Base-by-base conservation (phyloP, 345 rosid genomes). In the Iberis pinnata region DNA sequence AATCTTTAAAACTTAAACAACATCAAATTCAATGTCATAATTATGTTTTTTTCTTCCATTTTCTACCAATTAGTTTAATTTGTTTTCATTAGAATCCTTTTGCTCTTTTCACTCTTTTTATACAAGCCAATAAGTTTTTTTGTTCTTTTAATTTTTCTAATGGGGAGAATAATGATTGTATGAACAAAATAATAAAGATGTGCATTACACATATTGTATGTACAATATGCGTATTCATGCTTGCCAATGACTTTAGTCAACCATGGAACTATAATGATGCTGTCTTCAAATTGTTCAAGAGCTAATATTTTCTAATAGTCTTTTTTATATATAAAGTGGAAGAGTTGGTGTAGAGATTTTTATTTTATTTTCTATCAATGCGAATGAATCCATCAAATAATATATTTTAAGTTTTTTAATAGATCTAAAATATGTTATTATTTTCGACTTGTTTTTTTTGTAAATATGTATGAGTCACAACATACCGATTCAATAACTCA, bases 161-260 rank as follows among this genome's bases (percentile, higher is more conserved):
- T 17, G 38, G 66, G 43, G 29, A 35, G 15, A n/a, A 18, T 25
- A 16, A 18, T 43, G 49, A 56, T 56, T 29, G 50, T 19, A 12
- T 14, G 50, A 43, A 19, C 14, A 36, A 42, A 53, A 39, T 19
- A 19, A 9, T 42, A 41, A 20, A 29, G 19, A 40, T 50, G 20
- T 40, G 33, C n/a, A n/a, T n/a, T n/a, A n/a, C n/a, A n/a, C 49
- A 41, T 20, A 16, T 7, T 19, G 17, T 29, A 29, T 40, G 48
- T 48, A 46, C 46, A 8, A 46, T 25, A 29, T 40, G 42, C 32
- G 9, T 60, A 49, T 61, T 42, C 24, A 49, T 31, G 57, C 35
- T 60, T 13, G 40, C 19, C n/a, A n/a, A n/a, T n/a, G n/a, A n/a
- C n/a, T n/a, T n/a, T 35, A 31, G 60, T 63, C 60, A 53, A 53